Percentiles rank a stretch among this genome's conserved stretches.
These are phyloP conservation scores for Xylaria sp. DNA, from an alignment of 2,329 filamentous ascomycete genomes.

Conservation along the genomic window DNA sequence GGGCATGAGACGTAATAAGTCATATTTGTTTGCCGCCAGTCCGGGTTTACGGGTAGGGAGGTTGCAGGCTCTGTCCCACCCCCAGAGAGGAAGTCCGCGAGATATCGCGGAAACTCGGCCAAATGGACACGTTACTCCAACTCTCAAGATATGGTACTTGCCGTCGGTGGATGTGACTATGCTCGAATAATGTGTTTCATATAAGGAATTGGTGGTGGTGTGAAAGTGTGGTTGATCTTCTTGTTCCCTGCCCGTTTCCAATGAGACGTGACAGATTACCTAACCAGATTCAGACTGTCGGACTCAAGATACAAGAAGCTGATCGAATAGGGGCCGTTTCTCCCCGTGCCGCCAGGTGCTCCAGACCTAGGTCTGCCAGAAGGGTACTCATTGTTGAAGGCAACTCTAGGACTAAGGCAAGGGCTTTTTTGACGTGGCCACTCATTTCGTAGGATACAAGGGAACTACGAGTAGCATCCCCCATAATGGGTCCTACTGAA, in stretches of 20 bases:
- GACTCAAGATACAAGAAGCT: background rate
- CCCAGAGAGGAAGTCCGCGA: background rate
- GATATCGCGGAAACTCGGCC: background rate
- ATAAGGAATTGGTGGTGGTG: background rate
- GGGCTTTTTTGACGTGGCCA: slow-evolving; percentile 7
- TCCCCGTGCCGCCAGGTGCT: background rate
- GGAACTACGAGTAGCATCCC: background rate
- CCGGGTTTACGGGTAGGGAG: too few relatives aligned
- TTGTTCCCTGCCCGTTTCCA: background rate
- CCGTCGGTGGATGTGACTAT: background rate
- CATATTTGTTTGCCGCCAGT: background rate
- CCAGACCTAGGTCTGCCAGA: background rate
- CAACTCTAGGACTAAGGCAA: slow-evolving; percentile 17
- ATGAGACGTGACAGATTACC: background rate
- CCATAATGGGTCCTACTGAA: slow-evolving; percentile 6
- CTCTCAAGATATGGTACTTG: background rate
- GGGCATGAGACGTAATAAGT: background rate
- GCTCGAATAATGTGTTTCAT: background rate
- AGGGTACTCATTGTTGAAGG: background rate
- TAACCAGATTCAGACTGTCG: background rate
- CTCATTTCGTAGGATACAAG: background rate
- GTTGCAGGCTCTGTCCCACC: background rate
- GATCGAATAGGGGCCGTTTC: background rate
- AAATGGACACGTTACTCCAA: background rate
- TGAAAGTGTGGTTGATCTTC: background rate